phyloP scores from a whole-genome alignment of 768 basidiomycete genomes.

The Pleurotus citrinopileatus region DNA sequence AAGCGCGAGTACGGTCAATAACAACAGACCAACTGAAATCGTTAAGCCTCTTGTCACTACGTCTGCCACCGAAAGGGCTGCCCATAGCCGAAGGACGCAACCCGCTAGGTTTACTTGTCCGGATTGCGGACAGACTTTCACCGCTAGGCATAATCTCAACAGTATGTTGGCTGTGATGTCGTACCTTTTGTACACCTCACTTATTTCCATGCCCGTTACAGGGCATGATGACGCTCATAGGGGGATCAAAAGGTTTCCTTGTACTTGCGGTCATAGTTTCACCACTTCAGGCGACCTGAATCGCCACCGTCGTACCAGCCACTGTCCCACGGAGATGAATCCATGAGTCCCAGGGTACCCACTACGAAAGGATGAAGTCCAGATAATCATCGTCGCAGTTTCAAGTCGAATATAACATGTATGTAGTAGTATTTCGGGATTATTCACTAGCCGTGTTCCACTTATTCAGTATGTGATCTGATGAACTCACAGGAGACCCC shows the following conservation, averaged over 20 bases:
- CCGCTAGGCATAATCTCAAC: not conserved
- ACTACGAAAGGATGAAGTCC: not conserved
- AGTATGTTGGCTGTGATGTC: not conserved
- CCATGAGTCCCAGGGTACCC: not conserved
- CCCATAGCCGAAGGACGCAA: not conserved
- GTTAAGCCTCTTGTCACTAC: not conserved
- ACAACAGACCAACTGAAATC: too few species aligned
- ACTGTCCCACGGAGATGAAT: too few species aligned
- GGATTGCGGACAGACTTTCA: not conserved
- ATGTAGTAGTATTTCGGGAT: too few species aligned
- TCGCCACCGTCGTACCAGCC: conserved; percentile 1
- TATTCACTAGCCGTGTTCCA: too few species aligned
- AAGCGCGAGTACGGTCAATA: too few species aligned
- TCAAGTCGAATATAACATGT: too few species aligned
- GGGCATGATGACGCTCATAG: conserved; percentile 1
- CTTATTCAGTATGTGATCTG: too few species aligned
- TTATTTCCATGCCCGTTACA: not conserved
- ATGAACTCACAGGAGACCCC: too few species aligned
- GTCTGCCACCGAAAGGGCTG: not conserved
- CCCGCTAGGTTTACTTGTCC: not conserved
- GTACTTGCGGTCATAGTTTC: not conserved
- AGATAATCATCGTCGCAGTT: not conserved
- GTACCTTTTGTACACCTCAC: not conserved
- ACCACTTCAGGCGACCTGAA: not conserved
- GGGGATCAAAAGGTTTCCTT: not conserved